Evolutionary conservation across 148 eudicot species (phyloP).

Genomic region (Agrostemma githago): DNA sequence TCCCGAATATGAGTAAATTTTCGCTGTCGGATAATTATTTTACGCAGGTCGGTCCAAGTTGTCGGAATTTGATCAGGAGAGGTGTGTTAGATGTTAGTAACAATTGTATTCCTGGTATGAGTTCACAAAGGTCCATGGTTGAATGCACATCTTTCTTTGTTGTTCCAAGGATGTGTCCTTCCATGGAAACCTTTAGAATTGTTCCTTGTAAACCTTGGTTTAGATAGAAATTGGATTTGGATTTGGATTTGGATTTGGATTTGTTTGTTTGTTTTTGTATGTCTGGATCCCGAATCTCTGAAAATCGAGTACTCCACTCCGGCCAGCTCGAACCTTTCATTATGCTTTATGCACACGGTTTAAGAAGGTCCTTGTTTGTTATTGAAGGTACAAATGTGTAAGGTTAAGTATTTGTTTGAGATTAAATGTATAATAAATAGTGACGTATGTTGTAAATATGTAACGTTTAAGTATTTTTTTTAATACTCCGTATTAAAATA

Average conservation of each 20-base stretch:
- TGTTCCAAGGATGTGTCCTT: constrained; percentile 29
- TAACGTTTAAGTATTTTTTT: too few relatives aligned
- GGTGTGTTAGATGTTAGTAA: constrained; percentile 31
- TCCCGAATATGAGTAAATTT: constrained; percentile 28
- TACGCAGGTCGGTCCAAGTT: constrained; percentile 31
- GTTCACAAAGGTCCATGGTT: constrained; percentile 28
- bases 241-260: neutral
- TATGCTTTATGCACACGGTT: too few relatives aligned
- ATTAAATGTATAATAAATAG: too few relatives aligned
- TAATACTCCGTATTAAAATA: too few relatives aligned
- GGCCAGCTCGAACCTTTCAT: too few relatives aligned
- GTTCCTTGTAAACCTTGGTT: constrained; percentile 39
- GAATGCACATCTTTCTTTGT: constrained; percentile 33
- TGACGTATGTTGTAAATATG: too few relatives aligned
- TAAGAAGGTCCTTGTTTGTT: too few relatives aligned
- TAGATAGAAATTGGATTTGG: neutral
- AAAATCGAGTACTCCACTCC: too few relatives aligned
- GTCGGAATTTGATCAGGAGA: constrained; percentile 23
- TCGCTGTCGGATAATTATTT: constrained; percentile 30
- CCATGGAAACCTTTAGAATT: constrained; percentile 17
- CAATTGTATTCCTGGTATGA: constrained; percentile 34
- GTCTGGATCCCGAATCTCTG: too few relatives aligned
- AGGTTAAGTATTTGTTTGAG: too few relatives aligned
- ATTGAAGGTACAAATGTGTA: too few relatives aligned
- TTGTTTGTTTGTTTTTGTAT: neutral